A percentile compares a stretch with the other conserved stretches of the same genome.
These are phyloP conservation scores for Sugiyamaella japonica DNA, from an alignment of 1,139 yeast species.

Conservation along the genomic window DNA sequence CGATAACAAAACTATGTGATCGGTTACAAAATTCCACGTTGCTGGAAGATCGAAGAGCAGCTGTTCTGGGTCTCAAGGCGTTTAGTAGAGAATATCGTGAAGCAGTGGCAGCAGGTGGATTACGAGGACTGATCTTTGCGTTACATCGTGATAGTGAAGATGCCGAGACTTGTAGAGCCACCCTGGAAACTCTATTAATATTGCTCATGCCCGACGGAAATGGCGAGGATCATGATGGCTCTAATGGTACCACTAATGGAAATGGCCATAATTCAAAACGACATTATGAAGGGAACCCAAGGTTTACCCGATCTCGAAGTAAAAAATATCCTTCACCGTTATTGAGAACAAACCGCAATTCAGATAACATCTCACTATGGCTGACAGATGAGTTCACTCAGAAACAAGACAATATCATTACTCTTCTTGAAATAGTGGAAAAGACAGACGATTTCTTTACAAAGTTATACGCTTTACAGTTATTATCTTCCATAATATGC, in stretches of 20 bases:
- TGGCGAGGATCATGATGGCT: neutral
- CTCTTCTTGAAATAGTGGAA: slow-evolving; percentile 58
- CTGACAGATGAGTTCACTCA: slow-evolving; percentile 90
- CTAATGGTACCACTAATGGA: slow-evolving; percentile 4
- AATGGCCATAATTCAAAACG: neutral
- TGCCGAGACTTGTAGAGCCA: slow-evolving; percentile 72
- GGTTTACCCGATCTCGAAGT: slow-evolving; percentile 15
- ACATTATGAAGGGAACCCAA: slow-evolving; percentile 1
- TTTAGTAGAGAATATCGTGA: slow-evolving; percentile 90
- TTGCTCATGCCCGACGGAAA: slow-evolving; percentile 53
- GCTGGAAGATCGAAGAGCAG: slow-evolving; percentile 85
- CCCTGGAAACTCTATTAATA: slow-evolving; percentile 80
- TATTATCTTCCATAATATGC: slow-evolving; percentile 79
- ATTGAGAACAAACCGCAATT: slow-evolving; percentile 20
- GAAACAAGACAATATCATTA: slow-evolving; percentile 53
- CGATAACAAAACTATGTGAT: slow-evolving; percentile 86
- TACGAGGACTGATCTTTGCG: slow-evolving; percentile 70
- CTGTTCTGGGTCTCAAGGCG: slow-evolving; percentile 85
- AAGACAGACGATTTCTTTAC: slow-evolving; percentile 73
- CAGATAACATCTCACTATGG: slow-evolving; percentile 85
- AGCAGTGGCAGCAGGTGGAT: slow-evolving; percentile 83
- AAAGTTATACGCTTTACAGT: slow-evolving; percentile 75
- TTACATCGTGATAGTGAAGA: slow-evolving; percentile 68
- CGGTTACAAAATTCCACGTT: slow-evolving; percentile 79
- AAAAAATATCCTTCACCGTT: slow-evolving; percentile 20